Conservation (phyloP, 495 filamentous ascomycete species). For the Aspergillus cristatus region DNA sequence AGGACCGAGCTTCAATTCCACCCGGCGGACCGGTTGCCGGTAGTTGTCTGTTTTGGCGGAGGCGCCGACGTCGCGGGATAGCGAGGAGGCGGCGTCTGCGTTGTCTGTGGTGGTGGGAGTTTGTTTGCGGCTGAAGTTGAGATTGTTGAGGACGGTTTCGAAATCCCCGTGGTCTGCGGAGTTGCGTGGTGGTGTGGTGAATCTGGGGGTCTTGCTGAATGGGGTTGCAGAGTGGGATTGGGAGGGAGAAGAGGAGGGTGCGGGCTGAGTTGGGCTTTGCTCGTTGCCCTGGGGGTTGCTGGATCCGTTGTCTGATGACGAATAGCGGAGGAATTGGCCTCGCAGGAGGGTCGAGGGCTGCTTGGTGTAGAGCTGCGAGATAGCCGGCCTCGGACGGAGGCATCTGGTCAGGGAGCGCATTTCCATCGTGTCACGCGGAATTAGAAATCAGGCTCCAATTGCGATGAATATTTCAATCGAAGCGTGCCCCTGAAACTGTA, state of each 20-base stretch:
- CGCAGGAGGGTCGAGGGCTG: slow-evolving; percentile 7
- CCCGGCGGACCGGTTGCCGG: slow-evolving; percentile 10
- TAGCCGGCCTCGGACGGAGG: slow-evolving; percentile 27
- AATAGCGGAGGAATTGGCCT: slow-evolving; percentile 14
- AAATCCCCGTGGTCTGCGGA: slow-evolving; percentile 14
- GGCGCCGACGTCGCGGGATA: slow-evolving; percentile 15
- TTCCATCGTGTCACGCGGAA: slow-evolving; percentile 20
- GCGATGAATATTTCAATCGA: background rate
- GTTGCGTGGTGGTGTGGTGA: slow-evolving; percentile 1
- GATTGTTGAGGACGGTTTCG: slow-evolving; percentile 30
- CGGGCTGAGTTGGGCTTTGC: background rate
- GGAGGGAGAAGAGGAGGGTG: background rate
- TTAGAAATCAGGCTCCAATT: background rate
- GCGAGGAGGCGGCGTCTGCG: slow-evolving; percentile 7
- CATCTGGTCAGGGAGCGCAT: slow-evolving; percentile 24
- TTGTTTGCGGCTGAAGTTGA: slow-evolving; percentile 16
- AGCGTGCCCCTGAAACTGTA: too few species aligned
- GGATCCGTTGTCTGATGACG: slow-evolving; percentile 3
- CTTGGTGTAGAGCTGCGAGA: slow-evolving; percentile 15
- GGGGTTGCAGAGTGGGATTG: background rate
- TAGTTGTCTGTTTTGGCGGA: slow-evolving; percentile 9
- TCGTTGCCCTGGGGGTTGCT: background rate
- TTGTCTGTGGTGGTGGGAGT: background rate
- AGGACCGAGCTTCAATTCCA: slow-evolving; percentile 33
- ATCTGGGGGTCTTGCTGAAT: background rate